These are phyloP conservation scores for Rhodamnia rubescens DNA, from an alignment of 345 rosid species.

Conservation along the genomic window DNA sequence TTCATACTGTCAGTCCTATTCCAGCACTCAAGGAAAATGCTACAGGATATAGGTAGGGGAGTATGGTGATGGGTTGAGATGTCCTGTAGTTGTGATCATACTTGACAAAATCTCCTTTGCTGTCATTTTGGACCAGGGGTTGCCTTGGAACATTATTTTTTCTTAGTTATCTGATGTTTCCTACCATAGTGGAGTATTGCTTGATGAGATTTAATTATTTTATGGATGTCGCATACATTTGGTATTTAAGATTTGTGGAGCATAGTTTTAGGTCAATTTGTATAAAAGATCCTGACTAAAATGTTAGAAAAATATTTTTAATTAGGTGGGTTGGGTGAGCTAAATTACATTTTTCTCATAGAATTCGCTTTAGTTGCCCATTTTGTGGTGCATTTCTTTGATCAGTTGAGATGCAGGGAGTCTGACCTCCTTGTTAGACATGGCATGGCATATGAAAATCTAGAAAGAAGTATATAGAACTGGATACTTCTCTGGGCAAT, in stretches of 20 bases:
- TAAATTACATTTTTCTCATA: neutral
- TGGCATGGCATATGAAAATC: neutral
- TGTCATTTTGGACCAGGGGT: neutral
- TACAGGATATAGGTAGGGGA: neutral
- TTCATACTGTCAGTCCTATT: neutral
- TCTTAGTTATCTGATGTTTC: neutral
- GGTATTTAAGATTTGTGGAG: neutral
- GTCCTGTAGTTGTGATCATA: neutral
- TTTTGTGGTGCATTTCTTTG: neutral
- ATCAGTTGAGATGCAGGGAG: neutral
- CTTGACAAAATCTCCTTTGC: neutral
- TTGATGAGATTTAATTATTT: neutral
- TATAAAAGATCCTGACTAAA: neutral
- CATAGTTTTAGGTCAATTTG: neutral
- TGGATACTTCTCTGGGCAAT: neutral
- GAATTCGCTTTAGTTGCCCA: neutral
- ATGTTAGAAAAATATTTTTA: neutral
- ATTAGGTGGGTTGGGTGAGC: neutral
- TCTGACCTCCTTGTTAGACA: neutral
- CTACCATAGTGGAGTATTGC: neutral
- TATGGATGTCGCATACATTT: neutral
- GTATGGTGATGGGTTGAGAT: neutral
- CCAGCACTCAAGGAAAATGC: neutral
- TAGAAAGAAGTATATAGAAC: neutral
- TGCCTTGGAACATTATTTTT: neutral